phyloP scores from a whole-genome alignment of 345 rosid genomes.

The Populus deltoides region DNA sequence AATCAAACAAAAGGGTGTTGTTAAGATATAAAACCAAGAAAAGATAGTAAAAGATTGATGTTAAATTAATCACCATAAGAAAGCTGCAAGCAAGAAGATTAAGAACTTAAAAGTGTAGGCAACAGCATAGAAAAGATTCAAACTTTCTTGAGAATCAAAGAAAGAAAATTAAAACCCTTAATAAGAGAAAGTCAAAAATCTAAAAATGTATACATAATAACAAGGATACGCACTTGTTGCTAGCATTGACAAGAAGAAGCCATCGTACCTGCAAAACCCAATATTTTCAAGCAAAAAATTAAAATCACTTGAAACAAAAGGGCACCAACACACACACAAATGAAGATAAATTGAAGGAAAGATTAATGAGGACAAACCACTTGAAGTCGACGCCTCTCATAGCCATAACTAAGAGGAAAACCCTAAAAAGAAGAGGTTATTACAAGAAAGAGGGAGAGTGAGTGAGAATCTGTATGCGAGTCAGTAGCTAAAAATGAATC shows the following conservation, averaged over 20 bases:
- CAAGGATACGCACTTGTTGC: constrained; percentile 98
- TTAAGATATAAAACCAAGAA: background rate
- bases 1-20: background rate
- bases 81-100: background rate
- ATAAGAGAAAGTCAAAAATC: background rate
- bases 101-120: no score
- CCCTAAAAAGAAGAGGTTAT: background rate
- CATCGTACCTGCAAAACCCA: constrained; percentile 78
- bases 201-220: background rate
- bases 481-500: background rate
- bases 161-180: background rate
- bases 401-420: constrained; percentile 45
- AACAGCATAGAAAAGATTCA: background rate
- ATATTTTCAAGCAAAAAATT: background rate
- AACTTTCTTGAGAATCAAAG: background rate
- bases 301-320: background rate
- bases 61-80: background rate
- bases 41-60: background rate
- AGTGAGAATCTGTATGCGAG: background rate
- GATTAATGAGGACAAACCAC: constrained; percentile 54
- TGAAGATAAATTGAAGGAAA: background rate
- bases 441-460: background rate
- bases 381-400: constrained; percentile 89
- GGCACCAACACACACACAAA: background rate
- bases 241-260: constrained; percentile 98